Evolutionary conservation across 441 rosid species (phyloP).

Genomic region (Syzygium malaccense): DNA sequence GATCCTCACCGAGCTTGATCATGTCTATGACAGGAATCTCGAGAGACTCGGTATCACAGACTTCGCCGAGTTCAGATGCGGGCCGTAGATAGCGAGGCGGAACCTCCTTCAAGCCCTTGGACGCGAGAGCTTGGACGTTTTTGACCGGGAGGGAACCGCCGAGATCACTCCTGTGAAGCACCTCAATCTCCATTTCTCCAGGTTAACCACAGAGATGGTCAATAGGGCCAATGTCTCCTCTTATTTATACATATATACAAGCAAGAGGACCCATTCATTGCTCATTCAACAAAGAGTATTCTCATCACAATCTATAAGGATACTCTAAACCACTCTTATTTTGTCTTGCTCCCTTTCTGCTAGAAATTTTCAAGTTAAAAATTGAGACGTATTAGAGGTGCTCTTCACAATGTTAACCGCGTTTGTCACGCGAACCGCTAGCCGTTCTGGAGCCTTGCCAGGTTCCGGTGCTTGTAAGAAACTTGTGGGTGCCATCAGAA

Average conservation of each 20-base stretch:
- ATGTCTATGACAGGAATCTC: constrained; percentile 31
- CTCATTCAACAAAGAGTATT: neutral
- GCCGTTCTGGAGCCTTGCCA: neutral
- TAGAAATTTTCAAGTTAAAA: neutral
- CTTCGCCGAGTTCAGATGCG: constrained; percentile 10
- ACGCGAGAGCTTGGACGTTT: constrained; percentile 31
- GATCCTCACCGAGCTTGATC: constrained; percentile 14
- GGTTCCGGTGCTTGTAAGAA: neutral
- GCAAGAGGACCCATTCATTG: neutral
- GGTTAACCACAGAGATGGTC: neutral
- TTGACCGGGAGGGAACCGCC: constrained; percentile 27
- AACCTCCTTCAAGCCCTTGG: constrained; percentile 14
- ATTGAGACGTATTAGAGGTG: neutral
- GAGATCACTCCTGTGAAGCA: neutral
- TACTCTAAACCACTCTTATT: neutral
- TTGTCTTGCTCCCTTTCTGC: neutral
- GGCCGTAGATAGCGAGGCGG: constrained; percentile 26
- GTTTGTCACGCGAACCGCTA: neutral
- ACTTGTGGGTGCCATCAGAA: neutral
- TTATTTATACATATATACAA: neutral
- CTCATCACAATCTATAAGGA: neutral
- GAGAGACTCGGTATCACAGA: constrained; percentile 13
- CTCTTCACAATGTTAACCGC: neutral
- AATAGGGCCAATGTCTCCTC: neutral
- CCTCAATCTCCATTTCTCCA: constrained; percentile 7